These are phyloP conservation scores for Babesia ovata DNA, from an alignment of 169 alveolate genomes.

Conservation along the genomic window DNA sequence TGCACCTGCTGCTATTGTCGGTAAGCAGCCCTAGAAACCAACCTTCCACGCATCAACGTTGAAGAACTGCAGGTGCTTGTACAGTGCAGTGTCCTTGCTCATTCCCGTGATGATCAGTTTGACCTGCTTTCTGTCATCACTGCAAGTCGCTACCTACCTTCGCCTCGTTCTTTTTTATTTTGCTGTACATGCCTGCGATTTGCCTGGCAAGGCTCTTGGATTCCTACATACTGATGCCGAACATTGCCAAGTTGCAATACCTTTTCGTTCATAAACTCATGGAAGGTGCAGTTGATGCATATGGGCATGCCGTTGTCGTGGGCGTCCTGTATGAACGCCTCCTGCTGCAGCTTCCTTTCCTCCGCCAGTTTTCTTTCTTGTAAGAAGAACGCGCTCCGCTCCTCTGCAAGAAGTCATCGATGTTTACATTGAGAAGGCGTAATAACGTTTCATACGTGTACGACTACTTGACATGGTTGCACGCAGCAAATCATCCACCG, in stretches of 20 bases:
- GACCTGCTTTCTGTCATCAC: conserved; percentile 8
- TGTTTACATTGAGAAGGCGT: background rate
- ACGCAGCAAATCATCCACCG: no score
- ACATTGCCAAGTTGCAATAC: background rate
- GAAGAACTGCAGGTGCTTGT: conserved; percentile 29
- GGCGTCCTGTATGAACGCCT: conserved; percentile 34
- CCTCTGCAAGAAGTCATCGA: conserved; percentile 28
- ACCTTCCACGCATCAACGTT: conserved; percentile 63
- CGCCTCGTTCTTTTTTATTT: conserved; percentile 39
- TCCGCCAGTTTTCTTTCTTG: conserved; percentile 10
- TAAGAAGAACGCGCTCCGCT: conserved; percentile 17
- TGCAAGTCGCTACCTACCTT: conserved; percentile 8
- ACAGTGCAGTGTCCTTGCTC: conserved; percentile 8
- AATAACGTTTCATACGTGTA: background rate
- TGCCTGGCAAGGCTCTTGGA: conserved; percentile 64
- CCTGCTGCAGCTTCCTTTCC: conserved; percentile 3
- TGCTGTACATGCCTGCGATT: conserved; percentile 38
- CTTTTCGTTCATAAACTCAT: conserved; percentile 43
- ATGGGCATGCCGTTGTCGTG: conserved; percentile 56
- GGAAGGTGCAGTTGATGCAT: conserved; percentile 62
- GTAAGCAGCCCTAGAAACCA: background rate
- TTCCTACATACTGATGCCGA: conserved; percentile 19
- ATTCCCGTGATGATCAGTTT: conserved; percentile 47
- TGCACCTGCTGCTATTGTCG: conserved; percentile 24
- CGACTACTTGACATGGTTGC: background rate